Percentiles rank a stretch among this genome's conserved stretches.
Conservation (phyloP, 2,329 filamentous ascomycete species). For the Diplodia seriata region DNA sequence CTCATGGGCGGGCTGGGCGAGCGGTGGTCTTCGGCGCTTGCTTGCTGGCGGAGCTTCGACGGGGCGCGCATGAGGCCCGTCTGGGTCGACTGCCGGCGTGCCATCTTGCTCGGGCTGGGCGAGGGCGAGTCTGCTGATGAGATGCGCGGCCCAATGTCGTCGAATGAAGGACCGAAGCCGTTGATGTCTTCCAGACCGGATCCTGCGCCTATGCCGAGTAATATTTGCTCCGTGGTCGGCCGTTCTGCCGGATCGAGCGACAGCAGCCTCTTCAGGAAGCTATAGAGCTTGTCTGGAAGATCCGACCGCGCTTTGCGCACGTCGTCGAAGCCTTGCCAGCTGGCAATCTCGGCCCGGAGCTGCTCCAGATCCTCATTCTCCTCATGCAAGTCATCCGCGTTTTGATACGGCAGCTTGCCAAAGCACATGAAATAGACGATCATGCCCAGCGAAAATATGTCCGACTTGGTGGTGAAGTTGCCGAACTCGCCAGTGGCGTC, state of each 20-base stretch:
- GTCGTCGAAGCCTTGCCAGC: constrained; percentile 86
- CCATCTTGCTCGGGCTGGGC: constrained; percentile 40
- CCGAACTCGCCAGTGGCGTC: constrained; percentile 74
- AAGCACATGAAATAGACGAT: constrained; percentile 99
- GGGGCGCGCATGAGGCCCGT: constrained; percentile 40
- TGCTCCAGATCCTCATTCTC: constrained; percentile 90
- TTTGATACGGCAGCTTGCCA: constrained; percentile 81
- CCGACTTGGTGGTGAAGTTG: constrained; percentile 96
- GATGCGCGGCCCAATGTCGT: constrained; percentile 50
- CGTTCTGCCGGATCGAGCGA: constrained; percentile 77
- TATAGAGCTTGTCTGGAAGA: constrained; percentile 84
- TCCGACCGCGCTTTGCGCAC: constrained; percentile 78
- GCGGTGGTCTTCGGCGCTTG: constrained; percentile 41
- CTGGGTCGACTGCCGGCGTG: constrained; percentile 39
- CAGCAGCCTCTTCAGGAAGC: constrained; percentile 79
- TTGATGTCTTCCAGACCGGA: constrained; percentile 56
- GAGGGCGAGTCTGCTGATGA: constrained; percentile 53
- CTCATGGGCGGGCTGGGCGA: constrained; percentile 45
- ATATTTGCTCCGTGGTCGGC: constrained; percentile 84
- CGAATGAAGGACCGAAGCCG: constrained; percentile 47
- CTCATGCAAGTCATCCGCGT: constrained; percentile 84
- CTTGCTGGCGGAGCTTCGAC: constrained; percentile 45
- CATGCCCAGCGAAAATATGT: constrained; percentile 98
- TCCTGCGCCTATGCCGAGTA: constrained; percentile 76
- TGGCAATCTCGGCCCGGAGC: constrained; percentile 82